These are phyloP conservation scores for Pilaira anomala DNA, from an alignment of 192 early-diverging fungal species.

Conservation along the genomic window DNA sequence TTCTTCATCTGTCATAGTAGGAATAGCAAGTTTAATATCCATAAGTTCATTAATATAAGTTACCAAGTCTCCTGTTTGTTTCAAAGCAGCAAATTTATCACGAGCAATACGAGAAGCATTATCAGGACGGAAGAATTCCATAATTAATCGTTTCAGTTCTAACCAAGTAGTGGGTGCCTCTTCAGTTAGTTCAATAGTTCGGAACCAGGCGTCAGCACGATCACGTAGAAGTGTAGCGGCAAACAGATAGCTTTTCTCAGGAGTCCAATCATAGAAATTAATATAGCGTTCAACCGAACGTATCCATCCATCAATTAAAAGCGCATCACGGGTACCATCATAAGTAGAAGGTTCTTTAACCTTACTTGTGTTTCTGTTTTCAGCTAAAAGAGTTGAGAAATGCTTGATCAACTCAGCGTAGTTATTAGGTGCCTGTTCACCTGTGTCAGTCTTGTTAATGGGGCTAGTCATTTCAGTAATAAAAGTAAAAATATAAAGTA, in stretches of 20 bases:
- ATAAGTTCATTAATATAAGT: background rate
- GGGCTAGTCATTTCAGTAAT: background rate
- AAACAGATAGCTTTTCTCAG: too few species aligned
- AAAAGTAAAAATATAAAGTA: background rate
- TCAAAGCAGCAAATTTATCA: too few species aligned
- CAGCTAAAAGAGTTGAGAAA: background rate
- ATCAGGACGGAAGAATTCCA: too few species aligned
- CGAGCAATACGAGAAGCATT: too few species aligned
- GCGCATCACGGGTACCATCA: background rate
- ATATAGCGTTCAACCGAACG: background rate
- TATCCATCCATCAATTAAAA: background rate
- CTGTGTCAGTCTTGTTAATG: background rate
- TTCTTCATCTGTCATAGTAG: slow-evolving; percentile 1
- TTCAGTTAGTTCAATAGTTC: too few species aligned
- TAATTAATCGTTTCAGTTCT: too few species aligned
- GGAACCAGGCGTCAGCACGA: too few species aligned
- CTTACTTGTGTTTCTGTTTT: background rate
- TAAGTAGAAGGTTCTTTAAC: background rate
- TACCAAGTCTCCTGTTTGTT: background rate
- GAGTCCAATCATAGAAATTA: background rate
- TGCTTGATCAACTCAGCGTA: background rate
- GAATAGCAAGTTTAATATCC: background rate
- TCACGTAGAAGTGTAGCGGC: too few species aligned
- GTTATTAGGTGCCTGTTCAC: background rate
- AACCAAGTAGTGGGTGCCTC: too few species aligned